phyloP scores from a whole-genome alignment of 225 moss, liverwort and hornwort species.

The Thuidium tamariscinum region DNA sequence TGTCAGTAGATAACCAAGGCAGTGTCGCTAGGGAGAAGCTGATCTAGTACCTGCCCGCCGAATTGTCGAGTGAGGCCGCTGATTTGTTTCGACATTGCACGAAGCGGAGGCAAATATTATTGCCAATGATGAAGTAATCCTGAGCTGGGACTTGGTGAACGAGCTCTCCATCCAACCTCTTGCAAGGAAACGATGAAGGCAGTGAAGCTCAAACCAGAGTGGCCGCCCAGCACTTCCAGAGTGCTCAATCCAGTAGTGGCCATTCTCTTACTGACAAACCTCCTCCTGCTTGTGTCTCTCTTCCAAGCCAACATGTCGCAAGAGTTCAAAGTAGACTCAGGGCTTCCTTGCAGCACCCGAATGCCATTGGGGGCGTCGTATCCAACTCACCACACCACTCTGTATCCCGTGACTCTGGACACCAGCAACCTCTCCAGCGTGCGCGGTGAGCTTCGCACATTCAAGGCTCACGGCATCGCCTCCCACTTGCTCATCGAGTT shows the following conservation, averaged over 20 bases:
- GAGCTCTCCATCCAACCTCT: neutral
- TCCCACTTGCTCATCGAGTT: conserved; percentile 12
- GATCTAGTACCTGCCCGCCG: neutral
- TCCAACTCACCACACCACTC: neutral
- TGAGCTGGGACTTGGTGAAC: neutral
- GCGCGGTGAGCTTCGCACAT: neutral
- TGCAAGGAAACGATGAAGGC: neutral
- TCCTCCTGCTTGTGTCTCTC: neutral
- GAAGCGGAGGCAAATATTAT: neutral
- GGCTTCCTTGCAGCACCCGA: neutral
- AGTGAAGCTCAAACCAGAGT: neutral
- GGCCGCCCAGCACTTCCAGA: neutral
- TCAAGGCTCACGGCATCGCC: conserved; percentile 2
- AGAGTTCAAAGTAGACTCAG: neutral
- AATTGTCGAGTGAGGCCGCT: neutral
- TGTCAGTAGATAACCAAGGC: neutral
- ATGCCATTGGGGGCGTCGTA: neutral
- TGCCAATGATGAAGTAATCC: neutral
- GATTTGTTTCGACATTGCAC: neutral
- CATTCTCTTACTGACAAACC: neutral
- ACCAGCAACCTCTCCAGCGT: neutral
- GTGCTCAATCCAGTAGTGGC: neutral
- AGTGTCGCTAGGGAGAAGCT: neutral
- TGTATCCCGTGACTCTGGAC: neutral
- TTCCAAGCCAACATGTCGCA: neutral